Conservation (phyloP, 352 stramenopile species). For the Globisporangium spinosum region DNA sequence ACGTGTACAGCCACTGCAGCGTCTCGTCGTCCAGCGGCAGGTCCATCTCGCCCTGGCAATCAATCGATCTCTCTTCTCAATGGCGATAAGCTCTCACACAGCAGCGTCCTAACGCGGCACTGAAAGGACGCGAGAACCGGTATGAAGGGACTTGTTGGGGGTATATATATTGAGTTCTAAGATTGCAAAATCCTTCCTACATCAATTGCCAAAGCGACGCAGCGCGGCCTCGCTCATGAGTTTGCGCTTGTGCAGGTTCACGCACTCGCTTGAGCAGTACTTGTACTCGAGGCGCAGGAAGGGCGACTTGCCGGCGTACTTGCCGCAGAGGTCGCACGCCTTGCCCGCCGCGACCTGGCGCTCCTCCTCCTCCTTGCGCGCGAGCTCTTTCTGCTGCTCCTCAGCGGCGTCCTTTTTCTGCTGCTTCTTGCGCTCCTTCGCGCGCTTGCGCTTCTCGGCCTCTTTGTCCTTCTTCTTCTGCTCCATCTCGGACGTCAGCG, state of each 20-base stretch:
- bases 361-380: constrained; percentile 51
- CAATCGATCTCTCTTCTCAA: neutral
- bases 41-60: constrained; percentile 31
- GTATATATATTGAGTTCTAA: neutral
- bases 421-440: constrained; percentile 90
- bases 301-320: constrained; percentile 82
- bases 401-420: constrained; percentile 74
- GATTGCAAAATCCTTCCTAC: neutral
- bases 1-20: constrained; percentile 92
- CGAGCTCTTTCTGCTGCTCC: constrained; percentile 65
- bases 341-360: constrained; percentile 72
- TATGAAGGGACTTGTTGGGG: neutral
- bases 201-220: constrained; percentile 60
- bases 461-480: constrained; percentile 84
- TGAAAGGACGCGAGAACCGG: constrained; percentile 32
- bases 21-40: constrained; percentile 85
- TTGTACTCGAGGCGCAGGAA: constrained; percentile 91
- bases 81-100: neutral
- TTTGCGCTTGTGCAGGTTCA: constrained; percentile 90
- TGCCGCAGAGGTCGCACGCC: constrained; percentile 76
- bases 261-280: constrained; percentile 93
- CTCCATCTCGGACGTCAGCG: constrained; percentile 76
- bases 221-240: constrained; percentile 91
- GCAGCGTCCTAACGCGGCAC: neutral
- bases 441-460: constrained; percentile 85